Base-by-base conservation (phyloP, 345 rosid genomes). In the Passiflora organensis region DNA sequence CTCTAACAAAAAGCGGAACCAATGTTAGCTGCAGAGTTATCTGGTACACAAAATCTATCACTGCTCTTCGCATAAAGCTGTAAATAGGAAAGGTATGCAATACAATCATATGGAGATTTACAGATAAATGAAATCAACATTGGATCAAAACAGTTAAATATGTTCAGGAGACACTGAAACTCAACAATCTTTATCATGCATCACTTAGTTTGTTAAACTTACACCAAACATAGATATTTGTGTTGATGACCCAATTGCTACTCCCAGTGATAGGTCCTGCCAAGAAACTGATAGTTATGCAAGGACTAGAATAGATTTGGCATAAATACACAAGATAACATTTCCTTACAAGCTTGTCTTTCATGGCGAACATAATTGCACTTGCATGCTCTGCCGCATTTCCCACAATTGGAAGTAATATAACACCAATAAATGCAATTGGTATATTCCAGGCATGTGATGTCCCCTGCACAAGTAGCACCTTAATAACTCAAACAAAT, bases 301-400 rank as follows among this genome's bases (percentile, higher is more conserved):
- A 34, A 42, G 2, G 25, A 17, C 34, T 6, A 32, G 36, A 2
- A 6, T 24, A 20, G 51, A 24, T 37, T 10, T 43, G 24, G 39
- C 16, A 52, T 8, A 24, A 52, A 23, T 15, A 22, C 11, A 20
- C 11, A 59, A 46, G 23, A 45, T 37, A 58, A 4, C 48, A 36
- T 53, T 18, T 56, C 48, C 80, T 48, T 82, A 91, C 98, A 61
- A 91, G 91, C 75, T 91, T 91, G 71, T 88, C 91, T 75, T 91
- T 88, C 95, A 88, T 86, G 36, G 96, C 98, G 59, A 91, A 88
- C 90, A 88, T 88, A 45, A 91, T 81, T 14, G 98, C 94, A 56
- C 98, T 83, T 17, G 96, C 87, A 65, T 88, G 98, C 77, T 91
- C 98, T 0, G 96, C 96, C 15, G 98, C 98, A 63, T 91, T 91